These are phyloP conservation scores for Botryotinia narcissicola DNA, from an alignment of 2,329 filamentous ascomycete genomes.

Conservation along the genomic window DNA sequence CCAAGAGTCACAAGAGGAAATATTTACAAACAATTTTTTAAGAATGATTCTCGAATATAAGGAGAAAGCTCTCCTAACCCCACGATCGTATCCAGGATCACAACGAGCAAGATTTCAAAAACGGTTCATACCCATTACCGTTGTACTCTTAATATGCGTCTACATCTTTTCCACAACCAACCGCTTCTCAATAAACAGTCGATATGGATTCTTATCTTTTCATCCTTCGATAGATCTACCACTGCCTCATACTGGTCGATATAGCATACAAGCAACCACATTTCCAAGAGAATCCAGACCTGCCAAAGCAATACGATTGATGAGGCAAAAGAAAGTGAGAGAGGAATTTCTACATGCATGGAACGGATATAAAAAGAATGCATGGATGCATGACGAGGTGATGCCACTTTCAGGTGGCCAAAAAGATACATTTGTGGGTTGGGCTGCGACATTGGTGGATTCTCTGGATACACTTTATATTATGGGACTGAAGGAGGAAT, in stretches of 20 bases:
- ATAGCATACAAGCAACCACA: conserved; percentile 9
- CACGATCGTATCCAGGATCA: neutral
- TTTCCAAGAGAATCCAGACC: conserved; percentile 10
- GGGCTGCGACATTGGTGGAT: conserved; percentile 84
- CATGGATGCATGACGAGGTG: conserved; percentile 84
- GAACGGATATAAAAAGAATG: conserved; percentile 73
- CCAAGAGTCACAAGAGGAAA: neutral
- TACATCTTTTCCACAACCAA: neutral
- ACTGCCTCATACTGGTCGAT: neutral
- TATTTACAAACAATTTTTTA: no score
- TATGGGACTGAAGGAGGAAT: conserved; percentile 72
- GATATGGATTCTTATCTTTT: neutral
- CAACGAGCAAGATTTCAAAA: neutral
- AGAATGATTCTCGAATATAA: conserved; percentile 2
- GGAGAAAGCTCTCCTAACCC: neutral
- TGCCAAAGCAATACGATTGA: neutral
- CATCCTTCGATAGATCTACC: neutral
- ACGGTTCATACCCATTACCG: neutral
- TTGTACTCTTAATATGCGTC: neutral
- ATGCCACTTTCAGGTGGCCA: conserved; percentile 63
- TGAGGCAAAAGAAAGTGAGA: conserved; percentile 19
- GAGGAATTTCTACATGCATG: conserved; percentile 46
- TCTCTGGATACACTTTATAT: conserved; percentile 80
- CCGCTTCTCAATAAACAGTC: neutral
- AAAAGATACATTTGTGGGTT: conserved; percentile 81